Conservation (phyloP, 208 protist species). For the Crithidia sp. region DNA sequence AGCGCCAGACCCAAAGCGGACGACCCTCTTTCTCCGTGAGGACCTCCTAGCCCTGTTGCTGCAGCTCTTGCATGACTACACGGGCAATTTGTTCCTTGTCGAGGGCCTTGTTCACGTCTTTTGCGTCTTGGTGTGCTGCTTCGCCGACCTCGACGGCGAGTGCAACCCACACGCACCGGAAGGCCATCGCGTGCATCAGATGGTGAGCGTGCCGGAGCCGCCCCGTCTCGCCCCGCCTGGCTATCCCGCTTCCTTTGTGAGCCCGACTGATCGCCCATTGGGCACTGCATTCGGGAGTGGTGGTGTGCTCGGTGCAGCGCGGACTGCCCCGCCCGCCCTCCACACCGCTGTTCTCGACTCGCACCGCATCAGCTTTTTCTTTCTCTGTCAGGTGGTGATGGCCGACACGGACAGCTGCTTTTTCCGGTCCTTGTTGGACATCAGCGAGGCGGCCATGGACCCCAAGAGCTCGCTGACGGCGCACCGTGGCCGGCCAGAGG, state of each 20-base stretch:
- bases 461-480: conserved; percentile 21
- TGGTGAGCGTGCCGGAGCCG: background rate
- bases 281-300: background rate
- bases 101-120: conserved; percentile 34
- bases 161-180: background rate
- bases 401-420: conserved; percentile 30
- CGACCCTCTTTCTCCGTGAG: conserved; percentile 46
- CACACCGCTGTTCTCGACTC: conserved; percentile 10
- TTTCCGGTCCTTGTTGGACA: conserved; percentile 16
- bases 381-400: conserved; percentile 33
- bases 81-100: conserved; percentile 14
- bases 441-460: conserved; percentile 31
- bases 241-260: background rate
- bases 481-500: conserved; percentile 42
- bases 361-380: conserved; percentile 43
- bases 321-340: background rate
- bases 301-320: background rate
- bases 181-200: background rate
- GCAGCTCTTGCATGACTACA: conserved; percentile 42
- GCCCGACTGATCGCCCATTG: background rate
- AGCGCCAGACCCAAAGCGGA: conserved; percentile 23
- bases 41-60: conserved; percentile 53
- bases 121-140: conserved; percentile 31
- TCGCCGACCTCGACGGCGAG: conserved; percentile 11
- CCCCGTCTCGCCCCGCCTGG: background rate